phyloP scores from a whole-genome alignment of 306 rosid species.

The Vigna radiata region DNA sequence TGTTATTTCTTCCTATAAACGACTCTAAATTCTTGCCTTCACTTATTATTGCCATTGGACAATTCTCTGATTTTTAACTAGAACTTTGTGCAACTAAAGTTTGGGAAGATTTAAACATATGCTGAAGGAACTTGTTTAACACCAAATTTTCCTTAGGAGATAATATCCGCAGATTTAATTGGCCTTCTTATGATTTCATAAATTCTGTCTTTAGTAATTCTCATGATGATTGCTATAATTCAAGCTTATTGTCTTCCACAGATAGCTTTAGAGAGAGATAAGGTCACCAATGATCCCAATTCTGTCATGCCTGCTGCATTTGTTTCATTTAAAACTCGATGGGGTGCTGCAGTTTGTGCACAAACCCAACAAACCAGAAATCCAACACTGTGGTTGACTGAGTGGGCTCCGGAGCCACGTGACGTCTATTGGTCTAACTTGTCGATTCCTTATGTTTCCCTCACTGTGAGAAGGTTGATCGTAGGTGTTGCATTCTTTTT shows the following conservation, averaged over 20 bases:
- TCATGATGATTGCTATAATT: constrained; percentile 29
- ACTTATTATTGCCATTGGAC: constrained; percentile 18
- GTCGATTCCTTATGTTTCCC: constrained; percentile 90
- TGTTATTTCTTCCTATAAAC: constrained; percentile 6
- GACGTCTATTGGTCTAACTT: constrained; percentile 92
- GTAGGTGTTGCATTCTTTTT: constrained; percentile 89
- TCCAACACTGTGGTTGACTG: constrained; percentile 92
- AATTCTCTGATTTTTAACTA: constrained; percentile 33
- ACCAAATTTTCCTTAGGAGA: neutral
- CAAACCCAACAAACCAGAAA: constrained; percentile 96
- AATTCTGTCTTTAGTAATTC: constrained; percentile 1
- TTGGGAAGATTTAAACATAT: constrained; percentile 8
- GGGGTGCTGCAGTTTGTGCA: constrained; percentile 99
- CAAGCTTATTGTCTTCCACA: constrained; percentile 49
- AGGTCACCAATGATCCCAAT: constrained; percentile 60
- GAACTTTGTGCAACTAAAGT: constrained; percentile 34
- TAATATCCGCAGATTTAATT: constrained; percentile 5
- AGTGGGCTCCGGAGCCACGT: constrained; percentile 98
- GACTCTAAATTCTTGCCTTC: neutral
- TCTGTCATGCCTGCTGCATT: constrained; percentile 89
- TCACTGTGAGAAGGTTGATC: constrained; percentile 78
- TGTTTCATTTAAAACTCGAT: constrained; percentile 90
- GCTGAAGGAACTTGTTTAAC: neutral
- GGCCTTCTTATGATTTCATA: constrained; percentile 18
- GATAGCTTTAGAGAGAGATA: constrained; percentile 80